Percentiles rank a stretch among this genome's conserved stretches.
Conservation (phyloP, 768 basidiomycete species). For the Jaapia argillacea region DNA sequence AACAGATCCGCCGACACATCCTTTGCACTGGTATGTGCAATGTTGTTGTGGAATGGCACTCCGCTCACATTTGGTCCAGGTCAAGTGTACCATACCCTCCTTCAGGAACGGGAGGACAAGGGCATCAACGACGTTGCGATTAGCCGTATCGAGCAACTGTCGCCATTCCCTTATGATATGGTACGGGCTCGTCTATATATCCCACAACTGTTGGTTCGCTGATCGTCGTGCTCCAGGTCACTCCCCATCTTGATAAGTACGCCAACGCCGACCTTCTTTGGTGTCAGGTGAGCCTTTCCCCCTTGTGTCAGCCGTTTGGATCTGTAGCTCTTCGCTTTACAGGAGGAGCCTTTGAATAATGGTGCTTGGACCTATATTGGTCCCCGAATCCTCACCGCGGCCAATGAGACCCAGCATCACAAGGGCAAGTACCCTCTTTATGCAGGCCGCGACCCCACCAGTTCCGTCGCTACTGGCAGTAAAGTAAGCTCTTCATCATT, state of each 20-base stretch:
- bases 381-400: conserved; percentile 89
- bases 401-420: conserved; percentile 83
- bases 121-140: conserved; percentile 92
- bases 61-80: conserved; percentile 30
- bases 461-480: conserved; percentile 88
- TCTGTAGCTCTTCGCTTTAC: conserved; percentile 7
- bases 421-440: conserved; percentile 85
- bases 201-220: neutral
- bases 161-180: conserved; percentile 95
- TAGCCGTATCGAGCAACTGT: conserved; percentile 89
- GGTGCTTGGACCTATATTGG: conserved; percentile 97
- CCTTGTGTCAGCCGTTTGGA: conserved; percentile 6
- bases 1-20: conserved; percentile 86
- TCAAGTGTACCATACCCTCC: conserved; percentile 87
- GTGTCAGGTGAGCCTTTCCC: conserved; percentile 90
- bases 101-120: conserved; percentile 84
- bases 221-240: conserved; percentile 41
- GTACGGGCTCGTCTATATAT: conserved; percentile 30
- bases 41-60: neutral
- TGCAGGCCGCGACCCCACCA: conserved; percentile 86
- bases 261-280: conserved; percentile 90
- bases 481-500: conserved; percentile 43
- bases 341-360: conserved; percentile 95
- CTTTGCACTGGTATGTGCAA: conserved; percentile 60
- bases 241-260: conserved; percentile 92